phyloP scores from a whole-genome alignment of 2,329 filamentous ascomycete genomes.

The Arthrobotrys musiformis region DNA sequence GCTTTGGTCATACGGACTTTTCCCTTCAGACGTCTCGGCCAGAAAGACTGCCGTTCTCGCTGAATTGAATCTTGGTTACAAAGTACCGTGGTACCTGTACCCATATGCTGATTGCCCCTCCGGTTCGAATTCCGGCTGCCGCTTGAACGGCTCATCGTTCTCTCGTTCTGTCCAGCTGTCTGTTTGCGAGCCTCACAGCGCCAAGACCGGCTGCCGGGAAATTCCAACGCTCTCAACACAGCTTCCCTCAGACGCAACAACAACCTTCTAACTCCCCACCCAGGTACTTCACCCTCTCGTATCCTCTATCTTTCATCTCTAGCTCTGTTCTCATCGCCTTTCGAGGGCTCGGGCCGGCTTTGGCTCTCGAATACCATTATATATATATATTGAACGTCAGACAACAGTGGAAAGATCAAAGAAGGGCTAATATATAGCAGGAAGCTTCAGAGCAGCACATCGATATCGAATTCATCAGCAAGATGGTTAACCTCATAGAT shows the following conservation, averaged over 20 bases:
- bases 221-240: slow-evolving; percentile 6
- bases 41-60: neutral
- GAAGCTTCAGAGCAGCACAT: neutral
- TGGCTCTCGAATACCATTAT: too few species aligned
- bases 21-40: neutral
- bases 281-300: neutral
- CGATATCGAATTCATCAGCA: neutral
- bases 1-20: neutral
- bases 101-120: too few species aligned
- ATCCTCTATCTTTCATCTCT: too few species aligned
- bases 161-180: slow-evolving; percentile 1
- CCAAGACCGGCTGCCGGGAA: neutral
- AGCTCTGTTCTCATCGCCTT: too few species aligned
- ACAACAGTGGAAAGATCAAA: neutral
- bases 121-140: too few species aligned
- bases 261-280: neutral
- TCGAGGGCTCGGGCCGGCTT: too few species aligned
- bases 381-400: neutral
- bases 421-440: neutral
- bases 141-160: too few species aligned
- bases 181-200: neutral
- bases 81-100: neutral
- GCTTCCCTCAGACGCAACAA: neutral
- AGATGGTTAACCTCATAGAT: slow-evolving; percentile 47
- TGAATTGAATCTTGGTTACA: neutral